phyloP scores from a whole-genome alignment of 2,329 filamentous ascomycete genomes.

The Dothistroma septosporum region DNA sequence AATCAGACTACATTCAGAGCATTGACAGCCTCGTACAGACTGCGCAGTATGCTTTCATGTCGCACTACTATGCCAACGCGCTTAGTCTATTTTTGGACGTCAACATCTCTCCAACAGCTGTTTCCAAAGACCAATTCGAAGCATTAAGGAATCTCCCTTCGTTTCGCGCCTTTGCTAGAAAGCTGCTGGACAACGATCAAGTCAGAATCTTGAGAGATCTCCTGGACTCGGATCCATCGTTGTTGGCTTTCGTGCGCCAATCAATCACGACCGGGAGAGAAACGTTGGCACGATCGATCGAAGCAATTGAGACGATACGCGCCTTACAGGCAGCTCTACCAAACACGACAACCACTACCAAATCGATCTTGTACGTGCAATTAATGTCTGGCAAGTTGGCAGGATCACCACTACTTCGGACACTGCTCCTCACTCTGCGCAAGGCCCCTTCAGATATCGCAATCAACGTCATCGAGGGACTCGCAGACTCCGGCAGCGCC shows the following conservation, averaged over 20 bases:
- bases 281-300: slow-evolving; percentile 41
- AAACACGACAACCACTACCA: slow-evolving; percentile 34
- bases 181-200: slow-evolving; percentile 30
- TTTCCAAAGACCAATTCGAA: slow-evolving; percentile 61
- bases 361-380: slow-evolving; percentile 56
- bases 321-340: slow-evolving; percentile 38
- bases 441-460: slow-evolving; percentile 56
- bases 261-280: slow-evolving; percentile 36
- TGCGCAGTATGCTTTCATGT: slow-evolving; percentile 74
- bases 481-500: slow-evolving; percentile 3
- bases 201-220: slow-evolving; percentile 45
- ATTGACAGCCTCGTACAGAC: slow-evolving; percentile 64
- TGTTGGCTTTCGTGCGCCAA: slow-evolving; percentile 46
- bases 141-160: slow-evolving; percentile 66
- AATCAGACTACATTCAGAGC: slow-evolving; percentile 72
- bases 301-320: slow-evolving; percentile 35
- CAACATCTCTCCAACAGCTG: slow-evolving; percentile 31
- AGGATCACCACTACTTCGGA: slow-evolving; percentile 49
- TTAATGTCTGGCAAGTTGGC: slow-evolving; percentile 56
- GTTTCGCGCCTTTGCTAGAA: slow-evolving; percentile 49
- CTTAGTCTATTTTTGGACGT: slow-evolving; percentile 59
- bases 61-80: slow-evolving; percentile 76
- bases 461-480: slow-evolving; percentile 37
- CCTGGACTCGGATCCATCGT: slow-evolving; percentile 56
- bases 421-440: slow-evolving; percentile 56